A percentile compares a stretch with the other conserved stretches of the same genome.
Evolutionary conservation across 163 green algal genomes (phyloP).

Genomic region (Botryococcus braunii): DNA sequence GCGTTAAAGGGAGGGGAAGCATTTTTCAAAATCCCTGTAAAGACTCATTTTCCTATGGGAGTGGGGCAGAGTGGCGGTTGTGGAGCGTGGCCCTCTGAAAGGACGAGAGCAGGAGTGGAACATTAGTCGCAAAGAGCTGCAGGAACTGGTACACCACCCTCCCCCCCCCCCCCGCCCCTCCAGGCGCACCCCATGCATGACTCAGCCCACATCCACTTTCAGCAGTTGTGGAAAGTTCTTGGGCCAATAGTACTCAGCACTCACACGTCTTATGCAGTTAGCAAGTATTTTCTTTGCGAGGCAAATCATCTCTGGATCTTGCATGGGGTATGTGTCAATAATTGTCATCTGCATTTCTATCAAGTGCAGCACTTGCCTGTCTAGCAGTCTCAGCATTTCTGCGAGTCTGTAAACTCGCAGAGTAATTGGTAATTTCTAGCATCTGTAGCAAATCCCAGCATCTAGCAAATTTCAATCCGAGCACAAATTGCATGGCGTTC

Average conservation of each 20-base stretch:
- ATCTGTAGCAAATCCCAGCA: too few species aligned
- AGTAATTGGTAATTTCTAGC: too few species aligned
- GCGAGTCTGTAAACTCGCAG: too few species aligned
- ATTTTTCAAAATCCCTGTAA: not conserved
- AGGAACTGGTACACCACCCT: conserved; percentile 13
- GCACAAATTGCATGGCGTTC: too few species aligned
- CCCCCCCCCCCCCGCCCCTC: too few species aligned
- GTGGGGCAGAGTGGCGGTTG: conserved; percentile 23
- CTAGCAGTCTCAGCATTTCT: too few species aligned
- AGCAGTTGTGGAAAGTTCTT: not conserved
- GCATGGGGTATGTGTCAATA: not conserved
- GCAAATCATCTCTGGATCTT: not conserved
- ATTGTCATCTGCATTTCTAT: not conserved
- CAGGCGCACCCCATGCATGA: conserved; percentile 3
- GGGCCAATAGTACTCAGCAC: not conserved
- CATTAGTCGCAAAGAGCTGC: conserved; percentile 68
- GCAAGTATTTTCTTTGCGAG: not conserved
- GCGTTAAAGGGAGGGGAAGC: too few species aligned
- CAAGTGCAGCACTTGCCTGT: not conserved
- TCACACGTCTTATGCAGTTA: not conserved
- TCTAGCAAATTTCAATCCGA: too few species aligned
- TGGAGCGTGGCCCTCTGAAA: conserved; percentile 28
- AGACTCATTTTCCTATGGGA: not conserved
- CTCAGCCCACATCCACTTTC: not conserved
- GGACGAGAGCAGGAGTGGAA: conserved; percentile 79